A percentile compares a stretch with the other conserved stretches of the same genome.
Conservation (phyloP, 1,284 basidiomycete species). For the Rhodotorula sp. region DNA sequence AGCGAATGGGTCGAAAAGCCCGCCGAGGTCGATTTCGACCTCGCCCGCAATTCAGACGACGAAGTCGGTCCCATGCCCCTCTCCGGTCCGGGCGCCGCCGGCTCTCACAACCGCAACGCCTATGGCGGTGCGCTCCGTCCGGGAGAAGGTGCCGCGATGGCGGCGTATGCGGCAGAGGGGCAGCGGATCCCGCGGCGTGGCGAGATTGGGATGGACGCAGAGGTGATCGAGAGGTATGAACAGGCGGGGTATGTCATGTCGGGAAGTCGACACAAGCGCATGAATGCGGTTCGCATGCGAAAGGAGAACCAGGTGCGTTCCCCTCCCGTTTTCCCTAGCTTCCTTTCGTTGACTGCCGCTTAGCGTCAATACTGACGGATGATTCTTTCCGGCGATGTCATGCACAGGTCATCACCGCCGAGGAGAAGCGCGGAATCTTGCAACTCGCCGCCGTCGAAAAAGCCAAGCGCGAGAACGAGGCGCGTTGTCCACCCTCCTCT, state of each 20-base stretch:
- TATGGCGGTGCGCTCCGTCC: conserved; percentile 81
- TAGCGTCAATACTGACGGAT: too few relatives aligned
- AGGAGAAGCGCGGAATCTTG: conserved; percentile 61
- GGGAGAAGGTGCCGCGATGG: conserved; percentile 96
- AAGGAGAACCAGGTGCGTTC: conserved; percentile 94
- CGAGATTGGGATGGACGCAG: conserved; percentile 88
- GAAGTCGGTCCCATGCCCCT: conserved; percentile 44
- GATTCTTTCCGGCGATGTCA: neutral
- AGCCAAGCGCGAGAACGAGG: conserved; percentile 70
- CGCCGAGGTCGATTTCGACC: conserved; percentile 37
- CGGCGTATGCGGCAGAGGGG: conserved; percentile 85
- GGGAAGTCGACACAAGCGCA: conserved; percentile 70
- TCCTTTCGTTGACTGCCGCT: too few relatives aligned
- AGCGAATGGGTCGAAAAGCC: conserved; percentile 72
- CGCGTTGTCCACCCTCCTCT: conserved; percentile 43
- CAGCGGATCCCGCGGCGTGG: conserved; percentile 94
- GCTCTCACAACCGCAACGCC: conserved; percentile 21
- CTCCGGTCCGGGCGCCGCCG: conserved; percentile 8
- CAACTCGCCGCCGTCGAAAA: conserved; percentile 91
- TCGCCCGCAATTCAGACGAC: neutral
- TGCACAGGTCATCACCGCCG: conserved; percentile 4
- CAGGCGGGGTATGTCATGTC: conserved; percentile 96
- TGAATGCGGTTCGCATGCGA: conserved; percentile 85
- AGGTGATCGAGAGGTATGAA: conserved; percentile 84
- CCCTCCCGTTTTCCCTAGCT: too few relatives aligned